These are phyloP conservation scores for Blumeria graminis DNA, from an alignment of 2,329 filamentous ascomycete species.

Conservation along the genomic window DNA sequence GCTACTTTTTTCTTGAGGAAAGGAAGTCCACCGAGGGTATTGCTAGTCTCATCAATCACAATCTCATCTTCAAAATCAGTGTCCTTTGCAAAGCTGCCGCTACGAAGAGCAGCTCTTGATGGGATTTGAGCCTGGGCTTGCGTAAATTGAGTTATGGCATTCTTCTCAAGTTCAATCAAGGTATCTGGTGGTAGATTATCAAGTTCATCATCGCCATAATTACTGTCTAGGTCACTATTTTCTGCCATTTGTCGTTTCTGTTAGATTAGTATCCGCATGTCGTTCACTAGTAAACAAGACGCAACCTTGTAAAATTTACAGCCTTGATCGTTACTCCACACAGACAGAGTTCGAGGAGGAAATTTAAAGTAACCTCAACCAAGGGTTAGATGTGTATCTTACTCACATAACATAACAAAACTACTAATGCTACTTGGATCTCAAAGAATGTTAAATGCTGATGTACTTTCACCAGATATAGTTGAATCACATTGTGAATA, in stretches of 20 bases:
- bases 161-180: conserved; percentile 37
- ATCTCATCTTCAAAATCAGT: conserved; percentile 28
- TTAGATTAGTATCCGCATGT: no score
- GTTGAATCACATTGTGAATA: no score
- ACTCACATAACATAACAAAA: no score
- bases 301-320: no score
- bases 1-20: conserved; percentile 5
- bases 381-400: no score
- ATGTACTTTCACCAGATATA: no score
- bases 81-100: conserved; percentile 7
- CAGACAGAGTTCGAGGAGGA: no score
- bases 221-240: conserved; percentile 22
- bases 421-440: no score
- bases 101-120: conserved; percentile 6
- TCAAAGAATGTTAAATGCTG: no score
- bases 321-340: no score
- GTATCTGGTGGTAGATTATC: conserved; percentile 32
- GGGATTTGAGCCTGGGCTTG: conserved; percentile 10
- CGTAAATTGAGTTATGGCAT: conserved; percentile 32
- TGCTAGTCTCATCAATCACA: conserved; percentile 19
- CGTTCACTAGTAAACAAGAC: no score
- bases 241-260: conserved; percentile 14
- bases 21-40: conserved; percentile 7
- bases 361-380: no score
- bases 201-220: conserved; percentile 39